phyloP scores from a whole-genome alignment of 1,284 basidiomycete species.

The Sutorius eximius region DNA sequence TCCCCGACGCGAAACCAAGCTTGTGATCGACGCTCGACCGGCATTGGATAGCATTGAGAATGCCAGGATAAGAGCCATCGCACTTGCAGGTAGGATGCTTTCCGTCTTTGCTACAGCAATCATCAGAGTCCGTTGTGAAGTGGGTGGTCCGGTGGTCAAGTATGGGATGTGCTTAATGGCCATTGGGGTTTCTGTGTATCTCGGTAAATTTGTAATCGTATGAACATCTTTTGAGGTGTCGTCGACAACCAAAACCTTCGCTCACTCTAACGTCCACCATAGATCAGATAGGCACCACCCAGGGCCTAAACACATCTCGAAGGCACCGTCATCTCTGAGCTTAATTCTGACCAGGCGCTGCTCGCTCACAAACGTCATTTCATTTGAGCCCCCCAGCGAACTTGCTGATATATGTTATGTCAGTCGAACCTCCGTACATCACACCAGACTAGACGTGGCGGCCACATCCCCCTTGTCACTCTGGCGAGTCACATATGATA shows the following conservation, averaged over 20 bases:
- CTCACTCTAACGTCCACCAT: too few relatives aligned
- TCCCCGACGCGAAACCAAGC: slow-evolving; percentile 3
- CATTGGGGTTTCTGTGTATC: neutral
- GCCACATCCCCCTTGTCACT: neutral
- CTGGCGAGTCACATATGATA: neutral
- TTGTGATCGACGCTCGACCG: slow-evolving; percentile 6
- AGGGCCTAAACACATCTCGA: neutral
- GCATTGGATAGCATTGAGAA: slow-evolving; percentile 12
- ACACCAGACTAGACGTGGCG: too few relatives aligned
- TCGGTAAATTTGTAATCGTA: neutral
- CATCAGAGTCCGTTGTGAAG: neutral
- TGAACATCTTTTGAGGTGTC: neutral
- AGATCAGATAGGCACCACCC: neutral
- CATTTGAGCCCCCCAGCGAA: too few relatives aligned
- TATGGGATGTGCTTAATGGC: slow-evolving; percentile 1
- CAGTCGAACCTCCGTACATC: too few relatives aligned
- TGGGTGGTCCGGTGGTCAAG: neutral
- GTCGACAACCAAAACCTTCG: neutral
- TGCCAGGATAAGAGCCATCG: slow-evolving; percentile 5
- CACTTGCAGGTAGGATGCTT: slow-evolving; percentile 1
- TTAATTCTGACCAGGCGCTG: too few relatives aligned
- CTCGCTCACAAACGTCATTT: too few relatives aligned
- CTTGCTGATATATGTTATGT: too few relatives aligned
- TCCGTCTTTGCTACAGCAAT: neutral
- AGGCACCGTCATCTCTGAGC: neutral